Evolutionary conservation across 345 rosid genomes (phyloP).

Genomic region (Ricinus communis): DNA sequence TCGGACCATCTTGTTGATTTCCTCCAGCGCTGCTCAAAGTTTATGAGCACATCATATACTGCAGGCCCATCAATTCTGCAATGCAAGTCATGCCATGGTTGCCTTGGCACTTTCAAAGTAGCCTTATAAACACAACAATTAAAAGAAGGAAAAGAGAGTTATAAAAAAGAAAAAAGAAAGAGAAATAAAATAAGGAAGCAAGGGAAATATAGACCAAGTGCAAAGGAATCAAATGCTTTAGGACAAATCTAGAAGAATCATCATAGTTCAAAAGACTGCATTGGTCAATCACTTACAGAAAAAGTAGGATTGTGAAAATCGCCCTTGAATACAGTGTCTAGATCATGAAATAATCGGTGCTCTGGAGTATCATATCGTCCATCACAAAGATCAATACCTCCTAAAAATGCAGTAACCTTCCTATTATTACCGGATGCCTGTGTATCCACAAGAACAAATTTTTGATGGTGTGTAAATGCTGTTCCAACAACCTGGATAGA

Average conservation of each 20-base stretch:
- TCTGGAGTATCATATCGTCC: slow-evolving; percentile 98
- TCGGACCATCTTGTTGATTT: slow-evolving; percentile 80
- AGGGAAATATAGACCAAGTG: background rate
- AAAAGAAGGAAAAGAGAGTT: background rate
- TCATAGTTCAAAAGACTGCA: background rate
- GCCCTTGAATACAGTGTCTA: slow-evolving; percentile 60
- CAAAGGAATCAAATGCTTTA: background rate
- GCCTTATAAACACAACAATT: slow-evolving; percentile 37
- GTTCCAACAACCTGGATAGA: slow-evolving; percentile 74
- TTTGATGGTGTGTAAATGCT: slow-evolving; percentile 93
- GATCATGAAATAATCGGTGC: slow-evolving; percentile 59
- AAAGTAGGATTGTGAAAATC: slow-evolving; percentile 90
- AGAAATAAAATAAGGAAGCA: background rate
- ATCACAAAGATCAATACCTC: slow-evolving; percentile 93
- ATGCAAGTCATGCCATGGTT: slow-evolving; percentile 98
- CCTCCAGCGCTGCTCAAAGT: slow-evolving; percentile 98
- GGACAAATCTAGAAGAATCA: background rate
- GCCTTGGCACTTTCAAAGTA: slow-evolving; percentile 77
- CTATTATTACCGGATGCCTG: slow-evolving; percentile 72
- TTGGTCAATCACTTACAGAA: slow-evolving; percentile 57
- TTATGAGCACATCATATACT: slow-evolving; percentile 88
- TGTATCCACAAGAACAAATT: slow-evolving; percentile 86
- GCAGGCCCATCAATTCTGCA: slow-evolving; percentile 92
- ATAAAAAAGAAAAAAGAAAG: slow-evolving; percentile 4
- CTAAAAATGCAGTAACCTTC: slow-evolving; percentile 82